phyloP scores from a whole-genome alignment of 257 asterid species.

The Solanum arcanum region DNA sequence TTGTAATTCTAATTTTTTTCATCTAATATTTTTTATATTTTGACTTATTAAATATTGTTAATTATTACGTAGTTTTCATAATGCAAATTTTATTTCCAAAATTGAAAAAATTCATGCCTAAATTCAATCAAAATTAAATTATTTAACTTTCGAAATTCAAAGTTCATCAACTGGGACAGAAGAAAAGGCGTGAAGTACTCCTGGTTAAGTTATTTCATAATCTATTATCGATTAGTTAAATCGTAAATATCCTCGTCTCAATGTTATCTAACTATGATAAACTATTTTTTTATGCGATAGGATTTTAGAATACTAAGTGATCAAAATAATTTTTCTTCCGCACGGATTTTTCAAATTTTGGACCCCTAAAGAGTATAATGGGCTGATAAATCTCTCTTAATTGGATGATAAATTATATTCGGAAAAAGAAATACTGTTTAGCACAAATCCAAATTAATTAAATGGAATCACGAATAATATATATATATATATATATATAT shows the following conservation, averaged over 20 bases:
- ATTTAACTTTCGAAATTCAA: too few relatives aligned
- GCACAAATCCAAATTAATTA: too few relatives aligned
- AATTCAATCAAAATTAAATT: too few relatives aligned
- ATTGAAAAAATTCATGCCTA: neutral
- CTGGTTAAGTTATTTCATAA: neutral
- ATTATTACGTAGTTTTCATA: too few relatives aligned
- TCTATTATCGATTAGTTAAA: neutral
- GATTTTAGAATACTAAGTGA: neutral
- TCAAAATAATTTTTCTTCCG: neutral
- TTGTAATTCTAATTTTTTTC: too few relatives aligned
- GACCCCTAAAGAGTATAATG: neutral
- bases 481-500: too few relatives aligned
- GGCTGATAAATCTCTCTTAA: neutral
- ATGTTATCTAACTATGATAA: neutral
- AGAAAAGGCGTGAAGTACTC: neutral
- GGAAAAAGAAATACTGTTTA: too few relatives aligned
- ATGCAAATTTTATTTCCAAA: too few relatives aligned
- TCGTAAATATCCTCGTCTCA: neutral
- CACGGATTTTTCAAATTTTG: neutral
- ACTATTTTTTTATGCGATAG: neutral
- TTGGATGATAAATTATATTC: too few relatives aligned
- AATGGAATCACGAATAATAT: too few relatives aligned
- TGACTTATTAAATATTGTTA: too few relatives aligned
- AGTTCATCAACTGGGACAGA: neutral
- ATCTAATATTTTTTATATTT: too few relatives aligned